A percentile compares a stretch with the other conserved stretches of the same genome.
These are phyloP conservation scores for Kwoniella sp. DNA, from an alignment of 768 basidiomycete genomes.

Conservation along the genomic window DNA sequence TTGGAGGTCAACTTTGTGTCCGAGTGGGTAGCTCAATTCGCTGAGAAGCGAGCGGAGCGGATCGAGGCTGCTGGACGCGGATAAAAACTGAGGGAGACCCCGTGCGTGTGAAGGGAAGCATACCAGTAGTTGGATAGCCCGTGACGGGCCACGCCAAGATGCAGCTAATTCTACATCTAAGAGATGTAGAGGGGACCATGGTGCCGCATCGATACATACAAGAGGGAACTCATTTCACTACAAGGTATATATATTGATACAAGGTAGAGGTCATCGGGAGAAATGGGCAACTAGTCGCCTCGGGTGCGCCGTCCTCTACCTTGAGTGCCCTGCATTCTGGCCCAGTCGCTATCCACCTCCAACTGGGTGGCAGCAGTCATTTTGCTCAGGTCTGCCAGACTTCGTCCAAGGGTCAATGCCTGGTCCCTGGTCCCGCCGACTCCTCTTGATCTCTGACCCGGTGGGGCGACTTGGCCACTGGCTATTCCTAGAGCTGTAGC, in stretches of 20 bases:
- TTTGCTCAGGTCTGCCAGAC: conserved; percentile 40
- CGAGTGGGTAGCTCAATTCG: conserved; percentile 63
- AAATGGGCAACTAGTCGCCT: conserved; percentile 30
- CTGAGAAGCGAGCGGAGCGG: conserved; percentile 26
- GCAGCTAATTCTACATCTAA: no score
- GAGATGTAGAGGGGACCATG: no score
- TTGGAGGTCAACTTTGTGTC: conserved; percentile 76
- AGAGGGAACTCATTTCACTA: no score
- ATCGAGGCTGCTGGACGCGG: no score
- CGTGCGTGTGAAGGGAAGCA: no score
- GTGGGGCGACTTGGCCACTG: conserved; percentile 17
- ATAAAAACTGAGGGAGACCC: no score
- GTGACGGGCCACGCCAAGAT: no score
- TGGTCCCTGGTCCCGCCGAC: conserved; percentile 27
- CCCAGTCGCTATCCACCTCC: conserved; percentile 43
- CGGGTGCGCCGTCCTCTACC: conserved; percentile 31
- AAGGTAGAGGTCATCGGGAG: no score
- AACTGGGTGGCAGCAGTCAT: conserved; percentile 37
- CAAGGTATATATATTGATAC: no score
- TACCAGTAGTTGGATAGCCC: no score
- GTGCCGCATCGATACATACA: no score
- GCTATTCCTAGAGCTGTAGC: conserved; percentile 39
- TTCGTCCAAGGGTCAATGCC: conserved; percentile 37
- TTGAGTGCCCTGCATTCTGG: conserved; percentile 36
- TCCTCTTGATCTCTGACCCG: conserved; percentile 16